A percentile compares a stretch with the other conserved stretches of the same genome.
These are phyloP conservation scores for Draba incana DNA, from an alignment of 345 rosid species.

Conservation along the genomic window DNA sequence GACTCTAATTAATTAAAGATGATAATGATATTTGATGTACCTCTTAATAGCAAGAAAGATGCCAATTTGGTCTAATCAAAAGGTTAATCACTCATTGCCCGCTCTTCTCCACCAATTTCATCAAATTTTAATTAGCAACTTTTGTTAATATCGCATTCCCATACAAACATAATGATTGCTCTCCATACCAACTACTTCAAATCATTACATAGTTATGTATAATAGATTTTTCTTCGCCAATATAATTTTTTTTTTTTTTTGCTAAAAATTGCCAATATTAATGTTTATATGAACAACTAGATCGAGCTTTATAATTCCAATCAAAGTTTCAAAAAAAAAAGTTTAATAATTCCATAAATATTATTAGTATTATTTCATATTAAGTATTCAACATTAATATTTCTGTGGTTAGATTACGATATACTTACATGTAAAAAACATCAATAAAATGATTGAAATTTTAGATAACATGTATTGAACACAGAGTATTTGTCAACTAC, in stretches of 20 bases:
- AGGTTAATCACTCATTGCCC: conserved; percentile 28
- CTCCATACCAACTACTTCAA: conserved; percentile 30
- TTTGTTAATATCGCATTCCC: conserved; percentile 34
- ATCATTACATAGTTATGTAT: background rate
- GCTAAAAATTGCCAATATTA: too few species aligned
- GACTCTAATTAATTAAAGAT: conserved; percentile 18
- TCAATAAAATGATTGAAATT: background rate
- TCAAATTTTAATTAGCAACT: conserved; percentile 23
- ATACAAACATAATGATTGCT: conserved; percentile 39
- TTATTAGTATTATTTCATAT: background rate
- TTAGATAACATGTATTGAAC: conserved; percentile 1
- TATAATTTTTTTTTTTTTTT: too few species aligned
- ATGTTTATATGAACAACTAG: background rate
- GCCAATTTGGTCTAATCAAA: conserved; percentile 40
- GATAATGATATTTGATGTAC: conserved; percentile 31
- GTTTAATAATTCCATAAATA: background rate
- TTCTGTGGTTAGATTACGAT: background rate
- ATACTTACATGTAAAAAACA: background rate
- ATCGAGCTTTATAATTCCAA: background rate
- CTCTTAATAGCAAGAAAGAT: conserved; percentile 32
- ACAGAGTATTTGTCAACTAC: background rate
- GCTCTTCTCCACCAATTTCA: conserved; percentile 33
- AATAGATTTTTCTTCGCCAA: background rate
- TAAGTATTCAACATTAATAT: background rate
- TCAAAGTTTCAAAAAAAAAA: too few species aligned